These are phyloP conservation scores for Wallacemonas sp. DNA, from an alignment of 208 protist genomes.

Conservation along the genomic window DNA sequence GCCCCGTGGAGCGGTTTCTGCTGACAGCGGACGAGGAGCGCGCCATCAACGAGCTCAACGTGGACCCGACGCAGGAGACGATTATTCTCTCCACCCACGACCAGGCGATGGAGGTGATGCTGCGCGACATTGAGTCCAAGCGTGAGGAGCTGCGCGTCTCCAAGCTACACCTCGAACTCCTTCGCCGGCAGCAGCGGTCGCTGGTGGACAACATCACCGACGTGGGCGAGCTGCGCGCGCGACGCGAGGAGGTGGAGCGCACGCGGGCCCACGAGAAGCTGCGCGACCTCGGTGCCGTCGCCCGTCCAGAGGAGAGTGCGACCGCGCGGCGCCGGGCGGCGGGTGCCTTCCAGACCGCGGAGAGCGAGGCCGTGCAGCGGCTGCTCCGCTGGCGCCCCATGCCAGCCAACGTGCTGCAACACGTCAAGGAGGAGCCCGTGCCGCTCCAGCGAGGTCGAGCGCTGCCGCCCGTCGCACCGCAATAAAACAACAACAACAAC, in stretches of 20 bases:
- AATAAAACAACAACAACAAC: not conserved
- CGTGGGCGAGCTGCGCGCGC: constrained; percentile 60
- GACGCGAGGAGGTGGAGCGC: constrained; percentile 46
- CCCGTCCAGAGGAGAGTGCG: not conserved
- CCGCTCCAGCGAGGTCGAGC: constrained; percentile 32
- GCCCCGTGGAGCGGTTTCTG: constrained; percentile 75
- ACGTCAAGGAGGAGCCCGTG: constrained; percentile 37
- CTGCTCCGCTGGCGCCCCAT: constrained; percentile 82
- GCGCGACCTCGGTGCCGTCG: constrained; percentile 24
- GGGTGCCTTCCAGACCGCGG: constrained; percentile 35
- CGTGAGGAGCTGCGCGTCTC: constrained; percentile 57
- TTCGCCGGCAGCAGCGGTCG: constrained; percentile 76
- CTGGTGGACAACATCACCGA: constrained; percentile 88
- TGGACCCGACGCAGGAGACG: constrained; percentile 54
- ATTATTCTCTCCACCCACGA: constrained; percentile 86
- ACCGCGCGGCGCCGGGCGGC: constrained; percentile 16
- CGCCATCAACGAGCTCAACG: constrained; percentile 71
- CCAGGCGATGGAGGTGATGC: constrained; percentile 86
- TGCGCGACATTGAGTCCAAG: constrained; percentile 79
- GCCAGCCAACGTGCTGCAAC: constrained; percentile 45
- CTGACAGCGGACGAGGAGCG: constrained; percentile 81
- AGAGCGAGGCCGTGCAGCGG: constrained; percentile 65
- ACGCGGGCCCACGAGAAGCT: constrained; percentile 38
- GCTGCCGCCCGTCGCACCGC: not conserved
- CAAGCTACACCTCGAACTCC: constrained; percentile 52